phyloP scores from a whole-genome alignment of 768 basidiomycete genomes.

The Tricholoma flavovirens region DNA sequence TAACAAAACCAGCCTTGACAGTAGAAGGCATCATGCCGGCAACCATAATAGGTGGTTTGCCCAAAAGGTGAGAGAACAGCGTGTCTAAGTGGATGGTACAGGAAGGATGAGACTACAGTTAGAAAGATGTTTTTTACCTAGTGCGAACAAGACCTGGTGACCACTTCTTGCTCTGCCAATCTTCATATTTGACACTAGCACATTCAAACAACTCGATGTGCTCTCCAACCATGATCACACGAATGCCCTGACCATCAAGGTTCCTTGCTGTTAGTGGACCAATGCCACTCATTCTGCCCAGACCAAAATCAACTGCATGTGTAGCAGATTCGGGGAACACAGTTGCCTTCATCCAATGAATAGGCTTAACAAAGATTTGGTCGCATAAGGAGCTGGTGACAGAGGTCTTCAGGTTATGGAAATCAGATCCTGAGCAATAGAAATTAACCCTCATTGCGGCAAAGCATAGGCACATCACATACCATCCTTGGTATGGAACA shows the following conservation, averaged over 20 bases:
- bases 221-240: conserved; percentile 87
- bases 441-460: conserved; percentile 5
- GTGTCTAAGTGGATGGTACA: conserved; percentile 88
- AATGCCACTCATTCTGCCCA: conserved; percentile 90
- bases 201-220: conserved; percentile 81
- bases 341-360: conserved; percentile 91
- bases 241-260: conserved; percentile 89
- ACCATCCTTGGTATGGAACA: conserved; percentile 94
- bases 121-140: conserved; percentile 49
- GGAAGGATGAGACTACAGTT: conserved; percentile 12
- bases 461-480: conserved; percentile 21
- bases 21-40: conserved; percentile 99
- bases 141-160: conserved; percentile 84
- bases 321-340: conserved; percentile 87
- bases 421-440: too few species aligned
- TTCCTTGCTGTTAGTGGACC: conserved; percentile 91
- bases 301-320: conserved; percentile 95
- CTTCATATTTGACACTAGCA: conserved; percentile 62
- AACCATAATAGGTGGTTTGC: conserved; percentile 98
- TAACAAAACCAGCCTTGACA: conserved; percentile 92
- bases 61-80: conserved; percentile 90
- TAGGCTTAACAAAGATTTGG: conserved; percentile 87
- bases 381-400: conserved; percentile 86
- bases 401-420: conserved; percentile 53
- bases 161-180: conserved; percentile 90